Percentiles rank a stretch among this genome's conserved stretches.
These are phyloP conservation scores for Colletotrichum phormii DNA, from an alignment of 2,329 filamentous ascomycete genomes.

Conservation along the genomic window DNA sequence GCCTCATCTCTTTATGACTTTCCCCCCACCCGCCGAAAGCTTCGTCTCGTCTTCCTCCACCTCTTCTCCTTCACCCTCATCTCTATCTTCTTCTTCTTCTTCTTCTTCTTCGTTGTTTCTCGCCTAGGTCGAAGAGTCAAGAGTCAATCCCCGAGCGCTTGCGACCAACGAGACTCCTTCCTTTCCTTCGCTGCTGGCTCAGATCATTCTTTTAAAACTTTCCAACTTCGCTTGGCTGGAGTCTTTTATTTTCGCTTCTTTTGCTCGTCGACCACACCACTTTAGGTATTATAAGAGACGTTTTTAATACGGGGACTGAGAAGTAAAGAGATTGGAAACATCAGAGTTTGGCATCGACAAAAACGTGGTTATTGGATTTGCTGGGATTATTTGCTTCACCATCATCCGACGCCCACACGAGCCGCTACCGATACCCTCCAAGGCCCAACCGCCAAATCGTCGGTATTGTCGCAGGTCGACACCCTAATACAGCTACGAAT, in stretches of 20 bases:
- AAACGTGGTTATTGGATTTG: conserved; percentile 9
- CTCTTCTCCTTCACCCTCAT: conserved; percentile 43
- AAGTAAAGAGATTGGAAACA: conserved; percentile 26
- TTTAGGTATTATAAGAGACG: conserved; percentile 24
- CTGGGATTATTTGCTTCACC: conserved; percentile 17
- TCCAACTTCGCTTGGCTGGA: conserved; percentile 27
- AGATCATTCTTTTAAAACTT: conserved; percentile 57
- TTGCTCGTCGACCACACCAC: conserved; percentile 40
- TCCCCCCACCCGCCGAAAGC: conserved; percentile 44
- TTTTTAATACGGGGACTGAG: conserved; percentile 33
- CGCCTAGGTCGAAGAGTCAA: conserved; percentile 59
- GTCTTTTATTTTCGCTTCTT: conserved; percentile 43
- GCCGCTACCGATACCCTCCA: conserved; percentile 35
- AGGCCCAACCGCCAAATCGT: conserved; percentile 39
- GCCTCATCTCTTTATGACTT: conserved; percentile 53
- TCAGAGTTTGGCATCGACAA: conserved; percentile 1
- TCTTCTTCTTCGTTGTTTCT: conserved; percentile 47
- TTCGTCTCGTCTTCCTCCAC: conserved; percentile 37
- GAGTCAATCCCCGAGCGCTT: conserved; percentile 48
- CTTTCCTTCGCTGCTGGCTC: conserved; percentile 69
- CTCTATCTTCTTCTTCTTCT: conserved; percentile 49
- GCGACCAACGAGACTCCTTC: conserved; percentile 49
- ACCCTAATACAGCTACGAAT: conserved; percentile 40
- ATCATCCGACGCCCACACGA: conserved; percentile 13
- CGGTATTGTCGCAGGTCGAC: conserved; percentile 68